Conservation (phyloP, 2,329 filamentous ascomycete species). For the Venturia pyrina region DNA sequence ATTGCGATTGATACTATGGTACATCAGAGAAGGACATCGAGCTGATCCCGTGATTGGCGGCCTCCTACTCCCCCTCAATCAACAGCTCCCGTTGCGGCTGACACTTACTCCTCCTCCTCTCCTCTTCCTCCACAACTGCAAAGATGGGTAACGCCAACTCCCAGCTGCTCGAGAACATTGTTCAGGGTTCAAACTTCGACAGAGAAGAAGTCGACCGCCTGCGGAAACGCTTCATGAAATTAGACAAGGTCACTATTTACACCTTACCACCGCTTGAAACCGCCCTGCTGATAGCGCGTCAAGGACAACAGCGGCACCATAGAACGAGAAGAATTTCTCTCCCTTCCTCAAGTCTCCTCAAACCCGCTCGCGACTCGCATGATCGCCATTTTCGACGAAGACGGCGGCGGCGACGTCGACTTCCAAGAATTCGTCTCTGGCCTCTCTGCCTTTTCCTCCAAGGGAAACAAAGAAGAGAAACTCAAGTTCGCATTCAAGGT, state of each 20-base stretch:
- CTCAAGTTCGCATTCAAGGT: conserved; percentile 97
- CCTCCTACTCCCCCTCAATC: not conserved
- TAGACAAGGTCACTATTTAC: conserved; percentile 66
- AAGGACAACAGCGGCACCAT: conserved; percentile 97
- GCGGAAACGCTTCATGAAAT: conserved; percentile 97
- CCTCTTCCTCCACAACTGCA: conserved; percentile 21
- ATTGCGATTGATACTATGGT: too few relatives aligned
- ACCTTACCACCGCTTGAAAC: not conserved
- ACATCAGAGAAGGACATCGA: too few relatives aligned
- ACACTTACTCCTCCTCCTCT: conserved; percentile 11
- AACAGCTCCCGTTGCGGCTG: not conserved
- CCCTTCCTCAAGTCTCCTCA: conserved; percentile 91
- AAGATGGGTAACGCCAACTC: conserved; percentile 47
- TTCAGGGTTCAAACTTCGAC: conserved; percentile 96
- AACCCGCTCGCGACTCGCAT: conserved; percentile 96
- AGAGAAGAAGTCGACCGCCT: conserved; percentile 93
- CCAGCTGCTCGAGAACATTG: conserved; percentile 84
- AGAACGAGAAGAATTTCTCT: conserved; percentile 96
- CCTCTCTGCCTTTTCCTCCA: conserved; percentile 89
- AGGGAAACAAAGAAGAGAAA: conserved; percentile 99
- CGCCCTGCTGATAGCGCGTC: conserved; percentile 8
- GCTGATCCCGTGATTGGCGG: not conserved
- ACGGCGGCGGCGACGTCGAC: conserved; percentile 94
- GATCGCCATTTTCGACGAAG: conserved; percentile 99
- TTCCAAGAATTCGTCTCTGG: conserved; percentile 98